phyloP scores from a whole-genome alignment of 805 yeast genomes.

The Candida loeiensis region DNA sequence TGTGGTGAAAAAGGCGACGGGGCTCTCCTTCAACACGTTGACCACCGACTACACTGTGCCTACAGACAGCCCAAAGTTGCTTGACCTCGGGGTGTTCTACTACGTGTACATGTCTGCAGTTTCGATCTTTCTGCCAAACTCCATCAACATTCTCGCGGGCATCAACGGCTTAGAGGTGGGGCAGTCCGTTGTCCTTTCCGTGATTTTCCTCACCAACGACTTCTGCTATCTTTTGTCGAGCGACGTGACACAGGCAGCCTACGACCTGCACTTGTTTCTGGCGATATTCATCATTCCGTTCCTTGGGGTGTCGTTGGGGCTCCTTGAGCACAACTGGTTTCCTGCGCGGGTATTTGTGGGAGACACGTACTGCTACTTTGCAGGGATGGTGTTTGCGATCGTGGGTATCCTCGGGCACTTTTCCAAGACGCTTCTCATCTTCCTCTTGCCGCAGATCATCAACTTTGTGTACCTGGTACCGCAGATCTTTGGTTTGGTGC shows the following conservation, averaged over 20 bases:
- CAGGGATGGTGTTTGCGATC: conserved; percentile 98
- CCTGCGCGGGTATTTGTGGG: conserved; percentile 96
- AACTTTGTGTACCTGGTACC: conserved; percentile 92
- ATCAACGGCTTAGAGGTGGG: conserved; percentile 96
- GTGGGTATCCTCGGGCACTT: conserved; percentile 96
- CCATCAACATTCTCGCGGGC: conserved; percentile 94
- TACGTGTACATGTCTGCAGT: conserved; percentile 88
- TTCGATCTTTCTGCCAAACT: conserved; percentile 92
- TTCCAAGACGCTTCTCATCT: conserved; percentile 82
- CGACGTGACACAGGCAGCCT: conserved; percentile 48
- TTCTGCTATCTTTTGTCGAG: conserved; percentile 54
- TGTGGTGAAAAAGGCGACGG: conserved; percentile 30
- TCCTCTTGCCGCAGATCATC: conserved; percentile 86
- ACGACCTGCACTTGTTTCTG: conserved; percentile 79
- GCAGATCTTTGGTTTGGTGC: conserved; percentile 79
- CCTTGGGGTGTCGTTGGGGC: conserved; percentile 75
- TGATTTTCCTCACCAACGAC: conserved; percentile 74
- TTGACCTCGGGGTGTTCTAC: conserved; percentile 78
- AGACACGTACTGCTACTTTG: conserved; percentile 95
- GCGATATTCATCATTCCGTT: conserved; percentile 80
- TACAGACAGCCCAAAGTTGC: conserved; percentile 38
- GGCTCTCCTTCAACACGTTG: conserved; percentile 38
- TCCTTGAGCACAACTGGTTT: conserved; percentile 78
- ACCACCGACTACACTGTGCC: conserved; percentile 32
- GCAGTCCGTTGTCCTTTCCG: conserved; percentile 76